Evolutionary conservation across 2,329 filamentous ascomycete species (phyloP), one percentile per base, ranked within the genome.

Genomic region (Aotearoamyces nothofagi): DNA sequence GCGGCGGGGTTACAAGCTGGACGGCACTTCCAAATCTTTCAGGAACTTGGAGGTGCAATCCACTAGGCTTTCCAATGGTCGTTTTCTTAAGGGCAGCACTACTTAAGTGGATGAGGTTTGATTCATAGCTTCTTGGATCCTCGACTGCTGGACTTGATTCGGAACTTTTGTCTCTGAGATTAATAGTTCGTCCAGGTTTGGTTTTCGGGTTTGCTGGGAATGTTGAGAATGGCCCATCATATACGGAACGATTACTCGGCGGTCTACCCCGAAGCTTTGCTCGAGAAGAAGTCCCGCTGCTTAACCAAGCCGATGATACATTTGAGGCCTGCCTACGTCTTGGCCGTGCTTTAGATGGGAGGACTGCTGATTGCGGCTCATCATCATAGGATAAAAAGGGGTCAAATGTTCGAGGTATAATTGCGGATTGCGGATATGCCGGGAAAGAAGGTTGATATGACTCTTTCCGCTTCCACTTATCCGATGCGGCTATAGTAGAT

Each of bases 261-360:
- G 86, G 86, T 34, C 86, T 63, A 5, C 86, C 84, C 39, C 84
- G 63, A 9, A 78, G 63, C 49, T 86, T 92, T 2, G 77, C 75
- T 4, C 63, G 69, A 2, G 68, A 57, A 9, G 71, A 61, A 22
- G 63, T 60, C 10, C 68, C 68, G 33, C 66, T 69, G 37, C 71
- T 71, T 31, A 78, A 72, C 86, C 86, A 94, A 1, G 86, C 86
- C 7, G 84, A 93, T 1, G 84, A 93, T 0, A 93, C 82, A 5
- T 81, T 83, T 1, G 83, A 79, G 0, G 84, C 84, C 48, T 92
- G 79, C 4, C 81, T 69, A 31, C 76, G 62, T 31, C 66, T 52
- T 5, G 60, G 52, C 33, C 66, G 61, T 3, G 55, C 52, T 37
- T 63, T 74, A 29, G 66, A 70, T 1, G 77, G 72, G 4, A 76